Conservation (phyloP, 2,329 filamentous ascomycete species). For the Pyrenophora teres region DNA sequence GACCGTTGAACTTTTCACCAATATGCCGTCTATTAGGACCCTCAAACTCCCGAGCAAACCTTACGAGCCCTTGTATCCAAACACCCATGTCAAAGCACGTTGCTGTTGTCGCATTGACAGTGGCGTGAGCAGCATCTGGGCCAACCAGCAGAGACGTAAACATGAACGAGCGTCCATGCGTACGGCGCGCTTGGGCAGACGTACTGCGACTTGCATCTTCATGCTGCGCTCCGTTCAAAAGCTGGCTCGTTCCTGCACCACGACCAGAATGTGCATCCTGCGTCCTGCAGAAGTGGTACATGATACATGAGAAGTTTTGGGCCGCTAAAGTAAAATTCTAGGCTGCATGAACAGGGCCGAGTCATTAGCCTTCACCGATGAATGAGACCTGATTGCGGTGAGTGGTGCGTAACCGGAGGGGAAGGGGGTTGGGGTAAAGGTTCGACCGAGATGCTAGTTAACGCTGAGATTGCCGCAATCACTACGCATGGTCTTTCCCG, state of each 20-base stretch:
- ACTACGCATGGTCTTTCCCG: no score
- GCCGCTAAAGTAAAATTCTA: conserved; percentile 7
- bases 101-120: conserved; percentile 15
- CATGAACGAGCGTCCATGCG: conserved; percentile 2
- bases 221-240: conserved; percentile 12
- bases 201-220: conserved; percentile 6
- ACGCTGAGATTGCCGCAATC: no score
- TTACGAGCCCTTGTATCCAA: conserved; percentile 2
- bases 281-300: conserved; percentile 14
- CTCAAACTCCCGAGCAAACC: not conserved
- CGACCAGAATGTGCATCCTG: conserved; percentile 3
- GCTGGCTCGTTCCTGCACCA: conserved; percentile 21
- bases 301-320: conserved; percentile 8
- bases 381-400: not conserved
- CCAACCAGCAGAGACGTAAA: not conserved
- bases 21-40: conserved; percentile 8
- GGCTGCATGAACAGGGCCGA: conserved; percentile 9
- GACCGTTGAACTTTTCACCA: conserved; percentile 1
- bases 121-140: conserved; percentile 3
- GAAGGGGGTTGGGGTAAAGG: not conserved
- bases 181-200: conserved; percentile 1
- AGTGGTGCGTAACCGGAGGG: no score
- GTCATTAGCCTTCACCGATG: conserved; percentile 8
- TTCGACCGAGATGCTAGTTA: not conserved
- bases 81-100: conserved; percentile 8